Percentiles rank a stretch among this genome's conserved stretches.
phyloP scores from a whole-genome alignment of 1,284 basidiomycete genomes.

The Termitomyces sp. region DNA sequence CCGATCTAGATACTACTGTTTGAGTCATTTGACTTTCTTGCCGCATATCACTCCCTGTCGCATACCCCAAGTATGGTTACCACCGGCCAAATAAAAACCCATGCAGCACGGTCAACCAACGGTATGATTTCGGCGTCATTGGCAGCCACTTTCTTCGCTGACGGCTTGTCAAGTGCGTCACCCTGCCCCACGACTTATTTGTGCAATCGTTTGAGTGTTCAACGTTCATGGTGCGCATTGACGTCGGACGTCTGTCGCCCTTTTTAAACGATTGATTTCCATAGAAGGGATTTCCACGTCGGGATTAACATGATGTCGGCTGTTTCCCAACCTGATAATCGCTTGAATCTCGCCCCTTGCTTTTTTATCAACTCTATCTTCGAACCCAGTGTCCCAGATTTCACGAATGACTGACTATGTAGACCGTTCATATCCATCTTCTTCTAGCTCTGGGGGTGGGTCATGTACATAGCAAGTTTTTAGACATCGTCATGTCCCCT shows the following conservation, averaged over 20 bases:
- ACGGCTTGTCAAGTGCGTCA: background rate
- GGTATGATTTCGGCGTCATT: background rate
- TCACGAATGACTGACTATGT: background rate
- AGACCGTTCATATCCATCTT: background rate
- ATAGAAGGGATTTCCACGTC: background rate
- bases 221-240: too few relatives aligned
- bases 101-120: background rate
- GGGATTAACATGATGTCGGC: background rate
- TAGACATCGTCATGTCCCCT: slow-evolving; percentile 1
- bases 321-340: slow-evolving; percentile 1
- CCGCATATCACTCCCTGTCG: too few relatives aligned
- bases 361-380: background rate
- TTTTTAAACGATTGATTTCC: background rate
- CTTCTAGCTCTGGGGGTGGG: background rate
- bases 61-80: too few relatives aligned
- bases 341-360: background rate
- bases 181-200: background rate
- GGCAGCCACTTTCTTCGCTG: background rate
- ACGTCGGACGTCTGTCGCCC: background rate
- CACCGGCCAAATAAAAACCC: too few relatives aligned
- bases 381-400: background rate
- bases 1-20: too few relatives aligned
- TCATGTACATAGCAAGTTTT: background rate
- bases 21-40: background rate
- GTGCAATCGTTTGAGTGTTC: too few relatives aligned